Percentiles rank a stretch among this genome's conserved stretches.
phyloP scores from a whole-genome alignment of 306 rosid species.

The Medicago arabica region DNA sequence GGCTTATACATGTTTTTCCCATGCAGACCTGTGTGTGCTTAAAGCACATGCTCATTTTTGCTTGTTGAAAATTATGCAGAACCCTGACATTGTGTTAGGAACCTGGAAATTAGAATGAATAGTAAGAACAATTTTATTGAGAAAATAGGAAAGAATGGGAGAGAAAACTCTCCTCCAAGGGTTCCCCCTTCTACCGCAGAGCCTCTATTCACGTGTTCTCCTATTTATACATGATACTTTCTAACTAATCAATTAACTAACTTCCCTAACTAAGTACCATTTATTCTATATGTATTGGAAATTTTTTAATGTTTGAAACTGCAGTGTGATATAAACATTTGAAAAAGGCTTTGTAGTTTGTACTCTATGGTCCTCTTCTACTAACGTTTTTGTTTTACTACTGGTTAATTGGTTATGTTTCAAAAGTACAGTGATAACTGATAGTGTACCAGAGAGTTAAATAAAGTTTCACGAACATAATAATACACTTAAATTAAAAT shows the following conservation, averaged over 20 bases:
- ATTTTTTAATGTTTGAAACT: slow-evolving; percentile 26
- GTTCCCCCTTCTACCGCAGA: neutral
- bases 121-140: neutral
- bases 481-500: no score
- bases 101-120: neutral
- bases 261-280: neutral
- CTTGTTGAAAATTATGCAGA: no score
- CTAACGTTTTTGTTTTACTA: neutral
- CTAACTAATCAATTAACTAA: neutral
- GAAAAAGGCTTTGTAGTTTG: slow-evolving; percentile 21
- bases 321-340: slow-evolving; percentile 22
- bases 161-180: no score
- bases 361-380: neutral
- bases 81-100: neutral
- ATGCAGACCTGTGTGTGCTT: no score
- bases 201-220: no score
- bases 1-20: no score
- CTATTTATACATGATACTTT: neutral
- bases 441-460: no score
- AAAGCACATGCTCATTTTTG: no score
- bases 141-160: neutral
- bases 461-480: no score
- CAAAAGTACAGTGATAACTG: neutral
- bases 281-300: no score
- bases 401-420: slow-evolving; percentile 2